A percentile compares a stretch with the other conserved stretches of the same genome.
These are phyloP conservation scores for Saccharum spontaneum DNA, from an alignment of 176 grass and related monocot genomes.

Conservation along the genomic window DNA sequence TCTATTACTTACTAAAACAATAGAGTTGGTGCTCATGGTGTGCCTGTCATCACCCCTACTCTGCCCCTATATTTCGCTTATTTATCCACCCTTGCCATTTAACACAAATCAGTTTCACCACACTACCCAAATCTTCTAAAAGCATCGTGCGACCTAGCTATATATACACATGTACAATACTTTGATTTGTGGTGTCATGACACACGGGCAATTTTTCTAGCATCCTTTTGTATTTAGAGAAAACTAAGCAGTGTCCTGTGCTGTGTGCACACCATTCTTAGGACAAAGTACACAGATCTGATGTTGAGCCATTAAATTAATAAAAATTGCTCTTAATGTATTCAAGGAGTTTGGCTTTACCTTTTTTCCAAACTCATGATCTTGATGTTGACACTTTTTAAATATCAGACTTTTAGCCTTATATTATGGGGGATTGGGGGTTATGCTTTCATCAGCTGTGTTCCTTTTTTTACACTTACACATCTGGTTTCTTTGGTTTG, in stretches of 20 bases:
- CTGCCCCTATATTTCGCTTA: neutral
- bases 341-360: neutral
- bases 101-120: neutral
- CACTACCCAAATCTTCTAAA: neutral
- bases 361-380: constrained; percentile 7
- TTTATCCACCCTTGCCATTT: neutral
- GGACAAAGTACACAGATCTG: neutral
- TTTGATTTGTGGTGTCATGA: neutral
- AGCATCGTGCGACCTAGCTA: neutral
- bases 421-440: neutral
- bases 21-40: neutral
- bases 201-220: neutral
- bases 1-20: neutral
- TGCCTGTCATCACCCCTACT: neutral
- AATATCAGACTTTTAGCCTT: neutral
- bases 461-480: constrained; percentile 1
- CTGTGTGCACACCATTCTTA: neutral
- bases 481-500: neutral
- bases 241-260: neutral
- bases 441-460: neutral
- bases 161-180: neutral
- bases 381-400: neutral
- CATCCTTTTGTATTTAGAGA: constrained; percentile 11
- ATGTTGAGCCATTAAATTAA: constrained; percentile 4
- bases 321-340: neutral